phyloP scores from a whole-genome alignment of 352 stramenopile genomes.

The Globisporangium spiculum region DNA sequence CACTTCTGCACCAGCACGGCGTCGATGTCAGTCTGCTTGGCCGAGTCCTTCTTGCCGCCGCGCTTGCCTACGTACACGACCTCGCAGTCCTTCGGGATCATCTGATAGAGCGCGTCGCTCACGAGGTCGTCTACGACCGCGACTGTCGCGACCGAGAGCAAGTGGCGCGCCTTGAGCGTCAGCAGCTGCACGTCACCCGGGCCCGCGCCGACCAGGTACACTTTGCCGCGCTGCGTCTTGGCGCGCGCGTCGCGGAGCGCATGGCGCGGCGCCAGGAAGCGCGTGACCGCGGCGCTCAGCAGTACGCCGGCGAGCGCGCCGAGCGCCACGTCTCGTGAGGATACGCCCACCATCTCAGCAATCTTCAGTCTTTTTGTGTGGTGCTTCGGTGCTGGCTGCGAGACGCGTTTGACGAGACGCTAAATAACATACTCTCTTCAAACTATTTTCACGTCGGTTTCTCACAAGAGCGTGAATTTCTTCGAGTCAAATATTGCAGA shows the following conservation, averaged over 20 bases:
- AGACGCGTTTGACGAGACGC: no score
- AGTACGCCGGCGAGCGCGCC: conserved; percentile 42
- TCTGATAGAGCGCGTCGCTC: conserved; percentile 46
- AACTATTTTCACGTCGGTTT: no score
- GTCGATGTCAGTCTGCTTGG: conserved; percentile 68
- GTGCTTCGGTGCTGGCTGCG: not conserved
- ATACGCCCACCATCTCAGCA: conserved; percentile 13
- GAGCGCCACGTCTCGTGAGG: conserved; percentile 39
- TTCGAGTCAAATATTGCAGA: no score
- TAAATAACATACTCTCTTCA: no score
- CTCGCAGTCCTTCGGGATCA: conserved; percentile 55
- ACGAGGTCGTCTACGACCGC: conserved; percentile 70
- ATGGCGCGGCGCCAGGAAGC: conserved; percentile 31
- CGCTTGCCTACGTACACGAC: conserved; percentile 68
- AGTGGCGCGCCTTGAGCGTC: conserved; percentile 44
- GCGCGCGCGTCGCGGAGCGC: conserved; percentile 25
- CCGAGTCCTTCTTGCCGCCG: conserved; percentile 62
- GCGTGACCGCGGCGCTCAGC: conserved; percentile 31
- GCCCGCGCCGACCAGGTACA: conserved; percentile 64
- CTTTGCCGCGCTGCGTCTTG: conserved; percentile 30
- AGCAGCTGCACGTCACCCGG: conserved; percentile 56
- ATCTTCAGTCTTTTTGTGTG: not conserved
- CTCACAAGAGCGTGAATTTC: no score
- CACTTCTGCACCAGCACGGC: conserved; percentile 52
- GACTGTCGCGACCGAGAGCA: conserved; percentile 49